A percentile compares a stretch with the other conserved stretches of the same genome.
phyloP scores from a whole-genome alignment of 441 rosid genomes.

The Kokia cookei region DNA sequence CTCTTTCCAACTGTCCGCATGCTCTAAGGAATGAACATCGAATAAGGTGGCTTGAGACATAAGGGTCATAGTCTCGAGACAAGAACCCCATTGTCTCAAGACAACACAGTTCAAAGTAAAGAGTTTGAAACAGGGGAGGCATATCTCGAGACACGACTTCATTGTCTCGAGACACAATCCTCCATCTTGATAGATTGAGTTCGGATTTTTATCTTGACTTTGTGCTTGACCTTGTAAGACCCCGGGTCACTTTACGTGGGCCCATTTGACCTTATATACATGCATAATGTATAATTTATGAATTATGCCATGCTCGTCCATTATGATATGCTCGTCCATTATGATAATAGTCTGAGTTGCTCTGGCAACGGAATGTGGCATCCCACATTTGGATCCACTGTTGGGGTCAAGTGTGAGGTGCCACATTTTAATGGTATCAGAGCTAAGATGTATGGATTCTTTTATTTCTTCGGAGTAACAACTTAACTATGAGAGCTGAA shows the following conservation, averaged over 20 bases:
- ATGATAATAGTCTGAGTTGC: neutral
- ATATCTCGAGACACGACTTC: neutral
- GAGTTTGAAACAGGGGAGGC: neutral
- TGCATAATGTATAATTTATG: neutral
- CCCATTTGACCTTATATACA: neutral
- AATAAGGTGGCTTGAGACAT: neutral
- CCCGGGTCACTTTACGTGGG: neutral
- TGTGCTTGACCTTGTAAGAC: neutral
- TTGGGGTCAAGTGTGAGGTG: neutral
- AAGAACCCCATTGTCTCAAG: neutral
- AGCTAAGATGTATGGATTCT: neutral
- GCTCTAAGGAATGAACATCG: neutral
- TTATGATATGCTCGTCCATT: neutral
- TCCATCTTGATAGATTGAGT: neutral
- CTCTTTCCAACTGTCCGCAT: neutral
- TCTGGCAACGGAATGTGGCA: neutral
- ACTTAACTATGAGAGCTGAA: neutral
- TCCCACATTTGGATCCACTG: neutral
- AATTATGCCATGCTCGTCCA: neutral
- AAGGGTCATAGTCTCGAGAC: neutral
- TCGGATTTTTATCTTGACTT: neutral
- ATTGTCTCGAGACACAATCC: neutral
- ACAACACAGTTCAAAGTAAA: no score
- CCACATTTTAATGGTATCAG: neutral
- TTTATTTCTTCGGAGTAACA: neutral